Evolutionary conservation across 306 rosid genomes (phyloP).

Genomic region (Senna tora): DNA sequence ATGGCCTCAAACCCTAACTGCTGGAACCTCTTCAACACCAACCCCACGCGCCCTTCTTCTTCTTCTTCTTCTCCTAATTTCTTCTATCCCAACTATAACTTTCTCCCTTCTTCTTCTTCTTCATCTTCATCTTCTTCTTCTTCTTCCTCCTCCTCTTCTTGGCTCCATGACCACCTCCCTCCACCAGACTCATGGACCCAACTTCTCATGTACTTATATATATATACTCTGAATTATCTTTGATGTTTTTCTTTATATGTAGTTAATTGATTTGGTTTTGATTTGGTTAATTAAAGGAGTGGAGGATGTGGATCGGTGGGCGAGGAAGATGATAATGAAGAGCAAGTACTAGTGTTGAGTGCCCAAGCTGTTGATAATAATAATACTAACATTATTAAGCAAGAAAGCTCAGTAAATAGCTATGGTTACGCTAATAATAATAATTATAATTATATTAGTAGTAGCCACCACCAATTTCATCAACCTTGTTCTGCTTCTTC

Average conservation of each 20-base stretch:
- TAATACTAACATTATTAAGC: too few species aligned
- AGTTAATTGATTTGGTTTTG: too few species aligned
- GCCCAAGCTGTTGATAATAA: slow-evolving; percentile 46
- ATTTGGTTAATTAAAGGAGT: slow-evolving; percentile 47
- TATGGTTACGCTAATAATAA: too few species aligned
- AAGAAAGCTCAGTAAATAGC: slow-evolving; percentile 55
- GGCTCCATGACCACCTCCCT: slow-evolving; percentile 49
- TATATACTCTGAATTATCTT: slow-evolving; percentile 10
- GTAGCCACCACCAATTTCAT: too few species aligned
- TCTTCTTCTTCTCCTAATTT: slow-evolving; percentile 74
- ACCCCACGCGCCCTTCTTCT: slow-evolving; percentile 60
- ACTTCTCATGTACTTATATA: slow-evolving; percentile 61
- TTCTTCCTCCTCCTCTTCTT: slow-evolving; percentile 62
- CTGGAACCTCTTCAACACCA: slow-evolving; percentile 86
- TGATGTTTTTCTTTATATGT: too few species aligned
- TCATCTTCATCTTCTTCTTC: slow-evolving; percentile 42
- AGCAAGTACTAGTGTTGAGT: slow-evolving; percentile 39
- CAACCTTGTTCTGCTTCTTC: slow-evolving; percentile 49
- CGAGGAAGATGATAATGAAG: slow-evolving; percentile 69
- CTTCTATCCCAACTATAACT: slow-evolving; percentile 50
- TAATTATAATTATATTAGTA: too few species aligned
- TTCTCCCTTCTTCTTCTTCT: slow-evolving; percentile 46
- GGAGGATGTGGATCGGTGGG: slow-evolving; percentile 75
- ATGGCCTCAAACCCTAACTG: slow-evolving; percentile 91
- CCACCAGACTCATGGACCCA: slow-evolving; percentile 97